These are phyloP conservation scores for Penicillium sp. DNA, from an alignment of 2,329 filamentous ascomycete genomes.

Conservation along the genomic window DNA sequence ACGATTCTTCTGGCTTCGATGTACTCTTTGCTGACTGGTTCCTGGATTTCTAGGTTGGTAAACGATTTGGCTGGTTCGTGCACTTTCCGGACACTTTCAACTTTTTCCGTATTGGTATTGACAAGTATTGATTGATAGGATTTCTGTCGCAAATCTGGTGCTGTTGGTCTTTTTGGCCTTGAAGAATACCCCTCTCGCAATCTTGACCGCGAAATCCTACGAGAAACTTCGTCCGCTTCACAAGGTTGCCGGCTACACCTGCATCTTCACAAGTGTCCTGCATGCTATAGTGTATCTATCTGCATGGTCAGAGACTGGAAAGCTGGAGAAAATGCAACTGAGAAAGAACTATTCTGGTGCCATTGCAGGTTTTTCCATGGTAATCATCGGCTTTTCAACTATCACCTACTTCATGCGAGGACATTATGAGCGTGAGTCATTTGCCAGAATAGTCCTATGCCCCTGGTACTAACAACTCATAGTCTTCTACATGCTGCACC, in stretches of 20 bases:
- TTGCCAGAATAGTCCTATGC: neutral
- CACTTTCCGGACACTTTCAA: neutral
- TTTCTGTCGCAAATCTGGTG: conserved; percentile 13
- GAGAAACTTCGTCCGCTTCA: conserved; percentile 20
- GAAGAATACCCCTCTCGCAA: conserved; percentile 16
- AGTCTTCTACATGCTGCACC: conserved; percentile 14
- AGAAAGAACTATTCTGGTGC: conserved; percentile 50
- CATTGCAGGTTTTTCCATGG: conserved; percentile 51
- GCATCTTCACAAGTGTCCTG: conserved; percentile 24
- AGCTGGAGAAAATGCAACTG: conserved; percentile 21
- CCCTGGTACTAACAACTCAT: neutral
- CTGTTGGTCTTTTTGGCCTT: conserved; percentile 15
- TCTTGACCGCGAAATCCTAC: conserved; percentile 14
- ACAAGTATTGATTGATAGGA: conserved; percentile 2
- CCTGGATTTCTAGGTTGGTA: neutral
- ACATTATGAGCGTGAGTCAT: conserved; percentile 28
- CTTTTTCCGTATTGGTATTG: neutral
- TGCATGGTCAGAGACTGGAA: conserved; percentile 43
- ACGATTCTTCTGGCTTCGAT: neutral
- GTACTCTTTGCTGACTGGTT: neutral
- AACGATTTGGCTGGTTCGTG: conserved; percentile 12
- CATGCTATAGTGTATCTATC: conserved; percentile 34
- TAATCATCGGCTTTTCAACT: conserved; percentile 42
- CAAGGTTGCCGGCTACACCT: conserved; percentile 18
- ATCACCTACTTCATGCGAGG: conserved; percentile 6